Evolutionary conservation across 2,329 filamentous ascomycete genomes (phyloP), one percentile per base, ranked within the genome.

Genomic region (Phialophora verrucosa): DNA sequence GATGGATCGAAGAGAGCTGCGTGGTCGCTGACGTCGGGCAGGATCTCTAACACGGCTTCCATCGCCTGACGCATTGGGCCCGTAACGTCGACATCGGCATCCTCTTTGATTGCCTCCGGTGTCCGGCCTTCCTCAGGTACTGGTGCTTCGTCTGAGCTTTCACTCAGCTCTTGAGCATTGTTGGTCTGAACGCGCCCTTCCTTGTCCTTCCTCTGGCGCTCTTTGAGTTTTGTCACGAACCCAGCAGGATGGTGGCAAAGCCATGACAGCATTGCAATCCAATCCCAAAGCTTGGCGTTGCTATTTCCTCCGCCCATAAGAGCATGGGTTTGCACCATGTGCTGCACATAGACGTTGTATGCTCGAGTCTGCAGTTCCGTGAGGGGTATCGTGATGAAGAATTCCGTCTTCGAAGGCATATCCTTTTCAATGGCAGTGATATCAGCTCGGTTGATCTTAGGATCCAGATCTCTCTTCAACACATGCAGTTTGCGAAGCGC

Each of bases 391-490:
- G 84, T 90, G 61, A 97, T 84, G 32, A 96, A 85, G 74, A 94
- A 97, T 74, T 97, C 93, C 7, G 84, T 85, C 76, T 97, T 97
- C 0, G 82, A 80, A 2, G 91, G 91, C 51, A 97, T 80, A 47
- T 88, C 86, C 12, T 87, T 81, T 68, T 85, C 84, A 51, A 96
- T 80, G 4, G 84, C 87, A 1, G 84, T 84, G 67, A 92, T 89
- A 59, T 91, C 92, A 7, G 85, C 87, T 31, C 93, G 87, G 73
- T 93, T 83, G 17, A 96, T 87, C 76, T 96, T 96, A 5, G 92
- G 90, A 0, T 85, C 85, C 25, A 97, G 87, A 51, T 90, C 88
- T 27, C 84, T 78, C 71, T 91, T 91, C 32, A 97, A 82, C 3
- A 90, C 87, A 42, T 85, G 84, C 8, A 96, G 83, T 79, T 87